Evolutionary conservation across 2,329 filamentous ascomycete genomes (phyloP).

Genomic region (Hortaea sp.): DNA sequence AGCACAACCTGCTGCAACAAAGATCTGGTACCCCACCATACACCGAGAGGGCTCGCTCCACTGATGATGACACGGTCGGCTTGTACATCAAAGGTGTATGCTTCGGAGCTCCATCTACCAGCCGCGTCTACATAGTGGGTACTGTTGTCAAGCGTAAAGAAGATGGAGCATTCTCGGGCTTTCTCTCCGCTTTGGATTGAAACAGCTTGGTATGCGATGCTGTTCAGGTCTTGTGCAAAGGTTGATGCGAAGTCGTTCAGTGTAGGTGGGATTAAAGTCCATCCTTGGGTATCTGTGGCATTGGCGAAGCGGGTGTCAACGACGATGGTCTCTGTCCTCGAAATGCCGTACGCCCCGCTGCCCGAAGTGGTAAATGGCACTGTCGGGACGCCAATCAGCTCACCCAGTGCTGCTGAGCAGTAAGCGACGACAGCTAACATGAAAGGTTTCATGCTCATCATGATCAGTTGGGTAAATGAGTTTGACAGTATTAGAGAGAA

Average conservation of each 20-base stretch:
- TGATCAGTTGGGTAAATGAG: background rate
- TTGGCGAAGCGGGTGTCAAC: slow-evolving; percentile 36
- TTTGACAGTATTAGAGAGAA: no score
- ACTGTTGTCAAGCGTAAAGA: background rate
- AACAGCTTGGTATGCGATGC: slow-evolving; percentile 10
- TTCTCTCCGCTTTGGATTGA: background rate
- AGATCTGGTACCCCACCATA: slow-evolving; percentile 50
- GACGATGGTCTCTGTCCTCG: slow-evolving; percentile 25
- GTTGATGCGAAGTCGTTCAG: slow-evolving; percentile 38
- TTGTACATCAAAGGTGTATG: slow-evolving; percentile 37
- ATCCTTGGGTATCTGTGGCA: slow-evolving; percentile 34
- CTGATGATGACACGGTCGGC: slow-evolving; percentile 35
- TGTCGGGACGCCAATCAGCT: background rate
- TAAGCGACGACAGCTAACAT: background rate
- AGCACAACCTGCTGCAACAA: slow-evolving; percentile 43
- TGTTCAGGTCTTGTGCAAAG: slow-evolving; percentile 32
- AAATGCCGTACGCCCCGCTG: background rate
- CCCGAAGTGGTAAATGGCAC: background rate
- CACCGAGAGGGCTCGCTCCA: slow-evolving; percentile 45
- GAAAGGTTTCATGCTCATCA: background rate
- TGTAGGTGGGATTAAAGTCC: slow-evolving; percentile 44
- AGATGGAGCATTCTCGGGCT: background rate
- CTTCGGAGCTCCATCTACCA: slow-evolving; percentile 39
- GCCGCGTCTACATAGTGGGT: slow-evolving; percentile 28
- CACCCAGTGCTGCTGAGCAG: background rate